These are phyloP conservation scores for Panicum hallii DNA, from an alignment of 202 grass and related monocot species.

Conservation along the genomic window DNA sequence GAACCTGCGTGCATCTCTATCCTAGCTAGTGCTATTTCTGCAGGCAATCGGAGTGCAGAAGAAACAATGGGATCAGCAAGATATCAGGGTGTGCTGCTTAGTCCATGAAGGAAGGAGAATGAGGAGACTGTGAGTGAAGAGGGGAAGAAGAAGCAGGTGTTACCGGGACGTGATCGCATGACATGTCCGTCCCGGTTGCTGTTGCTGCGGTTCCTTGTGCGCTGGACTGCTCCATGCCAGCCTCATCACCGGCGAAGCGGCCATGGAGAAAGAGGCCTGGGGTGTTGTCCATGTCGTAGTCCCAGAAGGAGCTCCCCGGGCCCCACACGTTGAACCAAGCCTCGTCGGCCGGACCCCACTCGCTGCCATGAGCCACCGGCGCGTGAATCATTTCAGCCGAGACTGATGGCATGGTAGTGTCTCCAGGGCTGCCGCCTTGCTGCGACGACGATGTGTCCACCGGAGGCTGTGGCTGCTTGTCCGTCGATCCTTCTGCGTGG, in stretches of 20 bases:
- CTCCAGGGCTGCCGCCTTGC: conserved; percentile 17
- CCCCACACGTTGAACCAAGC: conserved; percentile 87
- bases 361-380: conserved; percentile 27
- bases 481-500: not conserved
- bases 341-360: conserved; percentile 76
- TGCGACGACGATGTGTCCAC: not conserved
- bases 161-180: conserved; percentile 50
- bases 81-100: conserved; percentile 32
- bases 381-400: conserved; percentile 22
- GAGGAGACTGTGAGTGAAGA: conserved; percentile 1
- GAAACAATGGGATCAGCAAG: conserved; percentile 12
- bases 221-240: conserved; percentile 26
- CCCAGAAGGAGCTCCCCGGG: conserved; percentile 86
- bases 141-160: conserved; percentile 42
- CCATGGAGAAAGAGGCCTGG: conserved; percentile 65
- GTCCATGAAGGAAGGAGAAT: conserved; percentile 58
- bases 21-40: conserved; percentile 44
- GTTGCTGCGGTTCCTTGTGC: conserved; percentile 1
- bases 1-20: conserved; percentile 54
- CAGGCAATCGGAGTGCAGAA: not conserved
- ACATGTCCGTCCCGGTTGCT: conserved; percentile 9
- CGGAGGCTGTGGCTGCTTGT: conserved; percentile 9
- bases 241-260: conserved; percentile 54
- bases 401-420: conserved; percentile 5
- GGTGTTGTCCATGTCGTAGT: conserved; percentile 77